Evolutionary conservation across 371 early-diverging fungal species (phyloP), one percentile per base, ranked within the genome.

Genomic region (Syncephalastrum monosporum): DNA sequence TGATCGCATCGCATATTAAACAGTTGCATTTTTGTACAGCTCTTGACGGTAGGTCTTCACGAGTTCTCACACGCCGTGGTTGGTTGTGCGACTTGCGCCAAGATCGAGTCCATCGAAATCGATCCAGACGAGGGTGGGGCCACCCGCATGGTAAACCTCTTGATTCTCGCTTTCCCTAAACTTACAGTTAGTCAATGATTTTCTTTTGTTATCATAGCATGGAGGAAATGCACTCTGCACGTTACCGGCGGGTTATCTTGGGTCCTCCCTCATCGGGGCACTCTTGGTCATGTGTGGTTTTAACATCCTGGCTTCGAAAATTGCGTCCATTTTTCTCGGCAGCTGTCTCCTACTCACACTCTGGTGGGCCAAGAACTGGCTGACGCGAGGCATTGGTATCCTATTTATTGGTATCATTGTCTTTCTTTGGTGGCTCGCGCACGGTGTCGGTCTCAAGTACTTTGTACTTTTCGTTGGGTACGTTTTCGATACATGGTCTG

Each of bases 81-180:
- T 56, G 94, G 93, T 3, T 74, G 82, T 33, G 83, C 86, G 55
- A 96, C 96, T 12, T 94, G 96, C 46, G 98, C 91, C 8, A 84
- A 85, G 56, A 91, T 97, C n/a, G 82, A 88, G 58, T 84, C 91
- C n/a, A 93, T 97, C 49, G 88, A 89, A 27, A 83, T 97, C 56
- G 91, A 96, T 68, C 94, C 96, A 8, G 88, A 95, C 64, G 89
- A 94, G 70, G 96, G 94, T n/a, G 96, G 97, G 16, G 75, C 90
- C 33, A 95, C 96, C 14, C 73, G 75, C 38, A 91, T 93, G 90
- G 77, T 84, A 66, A 77, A 72, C 44, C 27, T 15, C 41, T 13
- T 19, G 21, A 21, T 21, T 21, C 21, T 21, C 21, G 2, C 21
- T 21, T 21, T 21, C 21, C 21, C 21, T 21, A 21, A 2, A 2